Base-by-base conservation (phyloP, 2,329 filamentous ascomycete species). In the Lachnellula willkommii region DNA sequence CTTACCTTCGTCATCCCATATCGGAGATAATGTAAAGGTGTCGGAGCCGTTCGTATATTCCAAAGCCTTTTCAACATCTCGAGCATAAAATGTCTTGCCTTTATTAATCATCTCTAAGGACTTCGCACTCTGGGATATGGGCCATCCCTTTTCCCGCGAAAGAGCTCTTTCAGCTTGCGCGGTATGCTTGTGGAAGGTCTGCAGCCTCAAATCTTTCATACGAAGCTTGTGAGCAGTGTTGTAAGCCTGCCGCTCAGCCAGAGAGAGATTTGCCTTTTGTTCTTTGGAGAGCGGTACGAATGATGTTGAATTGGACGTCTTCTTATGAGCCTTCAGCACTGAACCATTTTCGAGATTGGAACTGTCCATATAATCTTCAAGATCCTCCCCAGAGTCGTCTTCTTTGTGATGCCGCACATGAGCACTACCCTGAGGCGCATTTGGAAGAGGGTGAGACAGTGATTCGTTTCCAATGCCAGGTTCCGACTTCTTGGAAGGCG, bases 1-100 rank as follows among this genome's bases (percentile, higher is more conserved):
- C 36, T 52, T 43, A 43, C 46, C 52, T 14, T 47, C 24, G 4
- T 52, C 43, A 24, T 57, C 28, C 11, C 47, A 54, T 11, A 54
- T 43, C 11, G 17, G 35, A 20, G 40, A 47, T 3, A 42, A 24
- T 5, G 37, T 17, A 32, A 53, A 57, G n/a, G 42, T 45, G 12
- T 20, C 42, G 5, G 12, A 20, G 12, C n/a, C 12, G 14, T 45
- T 45, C n/a, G 11, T 22, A 26, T 14, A 45, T 20, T 24, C 20
- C 15, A 24, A 17, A 26, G 42, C 17, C 20, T 45, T 22, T 12
- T 17, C 12, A 12, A 32, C 24, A 47, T 26, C 12, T n/a, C n/a
- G 24, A 15, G 50, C 36, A 36, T 45, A 52, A n/a, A 35, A 32
- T 8, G 50, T 52, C 15, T 52, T 47, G 20, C 50, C 50, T 20